Evolutionary conservation across 163 green algal species (phyloP).

Genomic region (Chlamydomonas reinhardtii): DNA sequence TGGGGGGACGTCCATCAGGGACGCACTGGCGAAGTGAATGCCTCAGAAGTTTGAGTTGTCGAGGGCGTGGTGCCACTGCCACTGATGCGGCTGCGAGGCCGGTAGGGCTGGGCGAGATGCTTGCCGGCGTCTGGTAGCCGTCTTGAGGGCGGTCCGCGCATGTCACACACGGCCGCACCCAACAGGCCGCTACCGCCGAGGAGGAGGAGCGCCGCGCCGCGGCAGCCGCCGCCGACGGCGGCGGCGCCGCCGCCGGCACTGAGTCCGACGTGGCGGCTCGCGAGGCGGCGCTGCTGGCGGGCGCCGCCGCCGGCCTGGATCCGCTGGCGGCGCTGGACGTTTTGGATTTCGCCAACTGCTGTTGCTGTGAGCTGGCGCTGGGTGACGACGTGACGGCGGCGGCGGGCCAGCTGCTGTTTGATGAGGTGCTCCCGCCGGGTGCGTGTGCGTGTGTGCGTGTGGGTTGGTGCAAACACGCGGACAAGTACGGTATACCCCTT

Average conservation of each 20-base stretch:
- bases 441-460: neutral
- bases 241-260: neutral
- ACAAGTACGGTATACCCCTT: too few species aligned
- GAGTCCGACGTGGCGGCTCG: neutral
- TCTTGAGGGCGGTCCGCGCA: too few species aligned
- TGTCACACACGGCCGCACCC: too few species aligned
- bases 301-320: neutral
- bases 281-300: neutral
- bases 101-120: too few species aligned
- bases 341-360: slow-evolving; percentile 53
- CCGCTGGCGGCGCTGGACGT: slow-evolving; percentile 30
- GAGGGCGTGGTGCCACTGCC: too few species aligned
- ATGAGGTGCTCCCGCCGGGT: slow-evolving; percentile 37
- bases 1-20: too few species aligned
- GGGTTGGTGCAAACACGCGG: too few species aligned
- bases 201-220: neutral
- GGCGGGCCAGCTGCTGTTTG: slow-evolving; percentile 34
- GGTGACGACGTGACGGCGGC: slow-evolving; percentile 44
- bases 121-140: too few species aligned
- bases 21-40: too few species aligned
- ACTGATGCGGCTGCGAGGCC: too few species aligned
- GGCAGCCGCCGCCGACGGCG: neutral
- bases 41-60: too few species aligned
- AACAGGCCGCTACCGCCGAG: too few species aligned
- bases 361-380: slow-evolving; percentile 75